A percentile compares a stretch with the other conserved stretches of the same genome.
Conservation (phyloP, 345 rosid species). For the Arabis alpina region DNA sequence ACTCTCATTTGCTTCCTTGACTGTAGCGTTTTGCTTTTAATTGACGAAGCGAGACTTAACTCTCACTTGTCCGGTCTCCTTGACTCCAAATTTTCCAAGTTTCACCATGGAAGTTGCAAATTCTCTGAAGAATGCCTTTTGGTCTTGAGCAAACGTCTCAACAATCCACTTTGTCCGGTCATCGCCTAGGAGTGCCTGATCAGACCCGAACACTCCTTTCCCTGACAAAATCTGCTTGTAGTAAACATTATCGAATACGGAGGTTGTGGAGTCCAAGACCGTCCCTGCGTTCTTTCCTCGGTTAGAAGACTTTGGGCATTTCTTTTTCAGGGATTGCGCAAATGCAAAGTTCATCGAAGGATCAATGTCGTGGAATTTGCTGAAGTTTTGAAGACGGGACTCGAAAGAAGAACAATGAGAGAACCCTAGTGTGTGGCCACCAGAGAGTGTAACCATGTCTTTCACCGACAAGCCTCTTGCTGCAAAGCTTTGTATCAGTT, state of each 20-base stretch:
- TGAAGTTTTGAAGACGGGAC: constrained; percentile 64
- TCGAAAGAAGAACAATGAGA: constrained; percentile 87
- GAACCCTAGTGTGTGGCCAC: constrained; percentile 79
- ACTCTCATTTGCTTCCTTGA: constrained; percentile 22
- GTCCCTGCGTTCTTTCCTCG: constrained; percentile 62
- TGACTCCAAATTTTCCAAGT: constrained; percentile 69
- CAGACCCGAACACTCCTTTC: constrained; percentile 69
- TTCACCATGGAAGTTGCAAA: constrained; percentile 73
- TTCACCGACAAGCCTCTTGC: constrained; percentile 65
- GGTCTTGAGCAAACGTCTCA: constrained; percentile 59
- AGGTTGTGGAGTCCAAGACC: constrained; percentile 62
- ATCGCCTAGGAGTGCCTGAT: constrained; percentile 60
- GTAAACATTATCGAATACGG: constrained; percentile 68
- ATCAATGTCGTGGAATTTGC: constrained; percentile 59
- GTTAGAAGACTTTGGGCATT: constrained; percentile 55
- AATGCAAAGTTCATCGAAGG: constrained; percentile 60
- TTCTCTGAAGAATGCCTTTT: constrained; percentile 66
- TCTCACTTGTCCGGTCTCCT: constrained; percentile 72
- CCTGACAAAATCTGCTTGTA: constrained; percentile 62
- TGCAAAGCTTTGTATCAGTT: constrained; percentile 72
- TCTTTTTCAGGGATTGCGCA: constrained; percentile 49
- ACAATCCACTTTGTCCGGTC: constrained; percentile 65
- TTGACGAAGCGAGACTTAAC: constrained; percentile 53
- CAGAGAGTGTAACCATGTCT: constrained; percentile 84
- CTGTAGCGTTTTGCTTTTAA: constrained; percentile 32